A percentile compares a stretch with the other conserved stretches of the same genome.
Conservation (phyloP, 305 asterid species). For the Fraxinus latifolia region DNA sequence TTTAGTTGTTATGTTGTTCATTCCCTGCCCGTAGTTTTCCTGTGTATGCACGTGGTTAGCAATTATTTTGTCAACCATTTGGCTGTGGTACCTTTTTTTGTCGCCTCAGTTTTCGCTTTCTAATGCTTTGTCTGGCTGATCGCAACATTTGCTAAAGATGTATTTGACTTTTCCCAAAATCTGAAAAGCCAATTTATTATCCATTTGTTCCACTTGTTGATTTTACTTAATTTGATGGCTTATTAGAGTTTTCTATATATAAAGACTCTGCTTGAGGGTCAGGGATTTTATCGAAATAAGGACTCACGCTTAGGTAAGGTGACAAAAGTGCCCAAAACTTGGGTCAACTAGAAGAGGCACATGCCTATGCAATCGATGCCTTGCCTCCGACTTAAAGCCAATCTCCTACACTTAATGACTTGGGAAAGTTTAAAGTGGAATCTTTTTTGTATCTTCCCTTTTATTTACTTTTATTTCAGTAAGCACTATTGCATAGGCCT, state of each 20-base stretch:
- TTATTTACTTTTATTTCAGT: neutral
- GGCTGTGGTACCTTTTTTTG: constrained; percentile 3
- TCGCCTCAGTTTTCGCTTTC: neutral
- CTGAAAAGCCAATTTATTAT: constrained; percentile 1
- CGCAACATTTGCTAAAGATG: neutral
- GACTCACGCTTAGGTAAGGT: neutral
- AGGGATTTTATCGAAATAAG: neutral
- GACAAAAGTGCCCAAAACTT: neutral
- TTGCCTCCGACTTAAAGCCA: neutral
- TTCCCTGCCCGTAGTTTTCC: neutral
- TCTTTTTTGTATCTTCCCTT: neutral
- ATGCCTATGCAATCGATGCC: neutral
- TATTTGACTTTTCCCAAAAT: neutral
- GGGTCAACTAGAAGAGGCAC: neutral
- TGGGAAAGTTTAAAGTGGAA: neutral
- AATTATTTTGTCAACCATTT: constrained; percentile 18
- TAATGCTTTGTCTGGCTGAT: constrained; percentile 14
- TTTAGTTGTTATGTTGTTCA: neutral
- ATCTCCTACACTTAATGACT: neutral
- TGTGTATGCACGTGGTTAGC: neutral
- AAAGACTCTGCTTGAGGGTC: neutral
- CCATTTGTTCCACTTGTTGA: neutral
- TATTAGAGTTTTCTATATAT: neutral
- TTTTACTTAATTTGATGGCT: neutral
- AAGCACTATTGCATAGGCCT: neutral